Base-by-base conservation (phyloP, 208 protist genomes). In the Blechomonas ayalai region DNA sequence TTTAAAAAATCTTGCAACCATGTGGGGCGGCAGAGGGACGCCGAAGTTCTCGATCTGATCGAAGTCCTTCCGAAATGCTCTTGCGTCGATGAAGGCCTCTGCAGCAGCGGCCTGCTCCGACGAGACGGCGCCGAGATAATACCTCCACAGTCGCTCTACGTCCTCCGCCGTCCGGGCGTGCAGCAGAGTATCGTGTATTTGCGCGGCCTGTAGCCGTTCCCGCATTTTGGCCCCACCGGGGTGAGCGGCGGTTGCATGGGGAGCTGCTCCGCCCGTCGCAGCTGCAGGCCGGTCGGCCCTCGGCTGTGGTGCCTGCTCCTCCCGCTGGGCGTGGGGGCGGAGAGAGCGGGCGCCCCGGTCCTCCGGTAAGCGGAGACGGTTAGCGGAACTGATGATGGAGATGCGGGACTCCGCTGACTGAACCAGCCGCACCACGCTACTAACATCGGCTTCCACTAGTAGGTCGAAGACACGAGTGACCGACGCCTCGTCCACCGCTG, bases 31-130 rank as follows among this genome's bases (percentile, higher is more conserved):
- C 27, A 66, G 54, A n/a, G 73, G 79, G n/a, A 71, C 60, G 15
- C 79, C 79, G 44, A 78, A 71, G 38, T 18, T 77, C 24, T 83
- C 79, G 15, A 88, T 52, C 2, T 32, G 46, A 25, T 64, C 61
- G 52, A 88, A 73, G 38, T 88, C 79, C 13, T 46, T 46, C 24
- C 69, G 55, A 18, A 88, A 78, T 13, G 50, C 31, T 3, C 48
- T 45, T 15, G 54, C 54, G 26, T 63, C 26, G 35, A 66, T 75
- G n/a, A 50, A 61, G 7, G 41, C 15, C 16, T 9, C 7, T 9
- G 41, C n/a, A 34, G 40, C 18, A 27, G 38, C 45, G 12, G 34
- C 46, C 18, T 6, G 49, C 2, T 29, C 28, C 4, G 36, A 15
- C 6, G 12, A n/a, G 16, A 3, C 27, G 12, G 42, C 20, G 20